These are phyloP conservation scores for Beta vulgaris DNA, from an alignment of 148 eudicot species.

Conservation along the genomic window DNA sequence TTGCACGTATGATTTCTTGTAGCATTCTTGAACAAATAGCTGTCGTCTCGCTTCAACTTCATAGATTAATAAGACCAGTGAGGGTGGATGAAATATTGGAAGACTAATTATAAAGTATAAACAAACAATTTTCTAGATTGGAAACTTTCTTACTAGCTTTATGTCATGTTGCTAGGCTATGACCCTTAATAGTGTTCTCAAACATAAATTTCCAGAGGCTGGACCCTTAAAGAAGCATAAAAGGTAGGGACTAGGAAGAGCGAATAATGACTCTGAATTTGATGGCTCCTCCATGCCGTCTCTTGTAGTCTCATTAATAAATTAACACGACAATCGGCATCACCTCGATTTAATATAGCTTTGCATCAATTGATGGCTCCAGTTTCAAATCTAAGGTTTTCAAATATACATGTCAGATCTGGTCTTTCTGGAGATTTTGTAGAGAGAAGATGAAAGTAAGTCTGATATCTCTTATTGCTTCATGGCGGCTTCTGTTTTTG, in stretches of 20 bases:
- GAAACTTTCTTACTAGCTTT: background rate
- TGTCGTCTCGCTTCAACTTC: background rate
- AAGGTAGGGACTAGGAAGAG: too few species aligned
- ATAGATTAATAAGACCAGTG: background rate
- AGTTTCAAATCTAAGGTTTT: background rate
- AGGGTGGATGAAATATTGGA: background rate
- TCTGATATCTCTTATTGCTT: background rate
- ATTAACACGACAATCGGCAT: background rate
- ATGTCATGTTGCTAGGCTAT: background rate
- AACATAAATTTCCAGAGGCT: too few species aligned
- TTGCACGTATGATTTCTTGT: background rate
- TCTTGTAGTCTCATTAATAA: background rate
- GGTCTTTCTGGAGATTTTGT: background rate
- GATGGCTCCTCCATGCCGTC: background rate
- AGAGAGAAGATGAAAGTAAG: background rate
- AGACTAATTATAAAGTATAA: background rate
- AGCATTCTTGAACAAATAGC: constrained; percentile 1
- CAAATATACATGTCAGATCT: background rate
- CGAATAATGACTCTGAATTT: background rate
- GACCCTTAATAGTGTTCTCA: background rate
- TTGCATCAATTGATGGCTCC: background rate
- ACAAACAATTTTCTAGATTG: background rate
- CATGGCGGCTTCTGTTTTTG: background rate
- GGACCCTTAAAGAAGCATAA: too few species aligned
- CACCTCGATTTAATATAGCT: background rate